A percentile compares a stretch with the other conserved stretches of the same genome.
These are phyloP conservation scores for Lecanosticta acicola DNA, from an alignment of 2,329 filamentous ascomycete genomes.

Conservation along the genomic window DNA sequence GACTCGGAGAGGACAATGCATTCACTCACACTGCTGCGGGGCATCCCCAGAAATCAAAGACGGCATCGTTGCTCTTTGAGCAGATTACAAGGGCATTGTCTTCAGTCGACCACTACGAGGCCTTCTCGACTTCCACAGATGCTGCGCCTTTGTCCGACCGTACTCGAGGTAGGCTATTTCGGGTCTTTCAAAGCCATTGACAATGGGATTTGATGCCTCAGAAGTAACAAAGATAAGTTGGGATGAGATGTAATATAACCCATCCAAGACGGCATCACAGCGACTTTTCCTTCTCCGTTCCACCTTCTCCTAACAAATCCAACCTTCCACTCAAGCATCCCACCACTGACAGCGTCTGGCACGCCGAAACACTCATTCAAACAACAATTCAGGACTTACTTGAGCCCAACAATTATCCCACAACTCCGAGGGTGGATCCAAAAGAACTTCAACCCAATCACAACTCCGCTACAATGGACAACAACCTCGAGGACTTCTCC, in stretches of 20 bases:
- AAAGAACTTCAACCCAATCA: background rate
- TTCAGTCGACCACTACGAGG: background rate
- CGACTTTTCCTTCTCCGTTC: background rate
- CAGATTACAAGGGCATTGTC: background rate
- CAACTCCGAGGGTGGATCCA: background rate
- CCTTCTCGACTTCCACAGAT: background rate
- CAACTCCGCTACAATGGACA: background rate
- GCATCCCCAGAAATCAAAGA: no score
- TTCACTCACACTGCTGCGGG: no score
- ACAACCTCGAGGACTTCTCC: background rate
- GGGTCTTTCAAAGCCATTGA: slow-evolving; percentile 4
- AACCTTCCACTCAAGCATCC: background rate
- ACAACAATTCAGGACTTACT: background rate
- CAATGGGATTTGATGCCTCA: slow-evolving; percentile 1
- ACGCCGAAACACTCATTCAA: slow-evolving; percentile 1
- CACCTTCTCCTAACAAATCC: background rate
- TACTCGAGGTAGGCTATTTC: slow-evolving; percentile 4
- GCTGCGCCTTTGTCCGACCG: background rate
- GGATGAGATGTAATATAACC: slow-evolving; percentile 1
- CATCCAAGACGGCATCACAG: background rate
- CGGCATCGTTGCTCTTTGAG: no score
- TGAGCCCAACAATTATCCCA: slow-evolving; percentile 1
- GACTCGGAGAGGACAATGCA: no score
- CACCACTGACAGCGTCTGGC: slow-evolving; percentile 3
- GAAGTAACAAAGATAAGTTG: slow-evolving; percentile 3